Conservation (phyloP, 345 rosid species). For the Laguncularia racemosa region DNA sequence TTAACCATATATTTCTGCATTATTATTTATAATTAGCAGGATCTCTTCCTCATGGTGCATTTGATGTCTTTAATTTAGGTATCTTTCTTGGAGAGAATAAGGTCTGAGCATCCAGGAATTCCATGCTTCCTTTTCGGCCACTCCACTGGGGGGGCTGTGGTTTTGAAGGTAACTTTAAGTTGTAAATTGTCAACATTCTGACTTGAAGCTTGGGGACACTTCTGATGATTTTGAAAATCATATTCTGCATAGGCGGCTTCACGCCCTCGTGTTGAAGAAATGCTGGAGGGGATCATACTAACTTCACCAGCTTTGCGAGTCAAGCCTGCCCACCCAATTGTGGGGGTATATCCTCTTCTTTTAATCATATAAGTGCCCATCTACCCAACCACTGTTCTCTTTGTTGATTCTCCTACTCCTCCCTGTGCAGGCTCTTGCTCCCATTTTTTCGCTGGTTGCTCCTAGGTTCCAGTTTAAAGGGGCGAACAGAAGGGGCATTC, state of each 20-base stretch:
- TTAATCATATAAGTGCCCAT: neutral
- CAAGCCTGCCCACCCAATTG: conserved; percentile 94
- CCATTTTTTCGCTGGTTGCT: conserved; percentile 68
- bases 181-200: too few species aligned
- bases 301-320: conserved; percentile 95
- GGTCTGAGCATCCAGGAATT: conserved; percentile 64
- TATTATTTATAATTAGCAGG: too few species aligned
- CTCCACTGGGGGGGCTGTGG: conserved; percentile 97
- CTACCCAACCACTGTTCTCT: neutral
- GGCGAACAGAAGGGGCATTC: conserved; percentile 96
- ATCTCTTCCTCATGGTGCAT: too few species aligned
- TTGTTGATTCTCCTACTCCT: neutral
- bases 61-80: conserved; percentile 24
- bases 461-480: conserved; percentile 94
- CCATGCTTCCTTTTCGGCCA: conserved; percentile 99
- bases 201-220: too few species aligned
- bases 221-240: too few species aligned
- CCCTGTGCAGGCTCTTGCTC: conserved; percentile 73
- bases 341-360: conserved; percentile 46
- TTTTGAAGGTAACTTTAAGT: conserved; percentile 54
- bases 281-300: conserved; percentile 76
- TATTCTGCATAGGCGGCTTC: conserved; percentile 89
- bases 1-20: too few species aligned
- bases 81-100: conserved; percentile 78
- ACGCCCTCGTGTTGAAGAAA: conserved; percentile 39